A percentile compares a stretch with the other conserved stretches of the same genome.
Conservation (phyloP, 202 grass and related monocot species). For the Setaria viridis region DNA sequence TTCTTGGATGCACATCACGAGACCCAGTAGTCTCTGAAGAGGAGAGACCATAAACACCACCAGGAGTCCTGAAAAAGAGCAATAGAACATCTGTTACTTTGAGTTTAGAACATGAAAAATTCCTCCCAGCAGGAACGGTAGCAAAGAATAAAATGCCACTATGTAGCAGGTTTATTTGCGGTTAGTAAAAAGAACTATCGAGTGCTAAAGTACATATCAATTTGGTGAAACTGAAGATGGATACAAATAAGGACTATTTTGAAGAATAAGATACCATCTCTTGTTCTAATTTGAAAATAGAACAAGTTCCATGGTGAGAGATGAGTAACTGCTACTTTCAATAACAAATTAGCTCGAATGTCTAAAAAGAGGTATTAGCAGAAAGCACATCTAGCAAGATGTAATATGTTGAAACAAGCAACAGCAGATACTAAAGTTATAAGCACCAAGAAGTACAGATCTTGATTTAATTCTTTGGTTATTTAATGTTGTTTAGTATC, state of each 20-base stretch:
- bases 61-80: slow-evolving; percentile 25
- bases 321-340: background rate
- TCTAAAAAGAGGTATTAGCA: too few relatives aligned
- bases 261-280: background rate
- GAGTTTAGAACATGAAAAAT: background rate
- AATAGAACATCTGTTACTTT: slow-evolving; percentile 14
- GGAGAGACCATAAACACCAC: background rate
- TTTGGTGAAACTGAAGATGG: background rate
- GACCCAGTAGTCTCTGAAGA: background rate
- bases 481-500: too few relatives aligned
- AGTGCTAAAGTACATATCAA: background rate
- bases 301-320: slow-evolving; percentile 25
- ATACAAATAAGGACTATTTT: background rate
- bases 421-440: too few relatives aligned
- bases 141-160: background rate
- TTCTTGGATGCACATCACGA: slow-evolving; percentile 28
- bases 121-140: background rate
- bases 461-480: too few relatives aligned
- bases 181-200: background rate
- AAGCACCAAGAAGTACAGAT: too few relatives aligned
- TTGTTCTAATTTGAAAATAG: background rate
- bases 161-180: background rate
- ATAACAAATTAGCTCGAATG: too few relatives aligned
- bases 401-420: too few relatives aligned
- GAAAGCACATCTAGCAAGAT: too few relatives aligned